Evolutionary conservation across 2,329 filamentous ascomycete species (phyloP), one percentile per base, ranked within the genome.

Genomic region (Aspergillus pseudotamarii): DNA sequence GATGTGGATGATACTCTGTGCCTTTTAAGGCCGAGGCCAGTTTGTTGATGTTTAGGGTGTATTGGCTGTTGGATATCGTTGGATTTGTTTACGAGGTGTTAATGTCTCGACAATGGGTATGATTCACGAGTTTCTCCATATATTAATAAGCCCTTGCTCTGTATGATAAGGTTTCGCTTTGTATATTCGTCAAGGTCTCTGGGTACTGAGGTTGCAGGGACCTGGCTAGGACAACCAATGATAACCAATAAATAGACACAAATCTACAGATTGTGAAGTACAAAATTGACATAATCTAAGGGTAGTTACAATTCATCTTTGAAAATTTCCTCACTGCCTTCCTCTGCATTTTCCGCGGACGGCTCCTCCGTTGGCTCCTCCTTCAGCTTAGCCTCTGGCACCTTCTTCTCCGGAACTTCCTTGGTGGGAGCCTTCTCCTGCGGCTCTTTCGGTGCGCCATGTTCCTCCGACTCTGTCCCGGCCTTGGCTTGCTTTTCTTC

Each of bases 251-350:
- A 19, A 55, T 38, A 30, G 51, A 4, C 30, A 32, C 6, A 21
- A 16, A 53, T 30, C 11, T 55, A 55, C 34, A 55, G 14, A 28
- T 19, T 14, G 3, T 38, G n/a, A 30, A 55, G 23, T 10, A 32
- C 28, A 23, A 32, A 26, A 23, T 19, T 38, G 12, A n/a, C 11
- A 30, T 26, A 21, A 32, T 55, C 32, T 55, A 55, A 36, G 36
- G 36, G 51, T 51, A 55, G 51, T 41, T 55, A 79, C 64, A 78
- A 63, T 63, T 80, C 78, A 63, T 78, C 74, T 63, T 77, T 80
- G 59, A 78, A 80, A 14, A 72, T 74, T 66, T 81, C 74, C 59
- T 80, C 71, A 59, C 77, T 79, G 12, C 78, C 77, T 57, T 66
- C 63, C 53, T 70, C 69, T 9, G 50, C 23, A 9, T 66, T 62